These are phyloP conservation scores for Mycosphaerelloides madeirae DNA, from an alignment of 2,329 filamentous ascomycete species.

Conservation along the genomic window DNA sequence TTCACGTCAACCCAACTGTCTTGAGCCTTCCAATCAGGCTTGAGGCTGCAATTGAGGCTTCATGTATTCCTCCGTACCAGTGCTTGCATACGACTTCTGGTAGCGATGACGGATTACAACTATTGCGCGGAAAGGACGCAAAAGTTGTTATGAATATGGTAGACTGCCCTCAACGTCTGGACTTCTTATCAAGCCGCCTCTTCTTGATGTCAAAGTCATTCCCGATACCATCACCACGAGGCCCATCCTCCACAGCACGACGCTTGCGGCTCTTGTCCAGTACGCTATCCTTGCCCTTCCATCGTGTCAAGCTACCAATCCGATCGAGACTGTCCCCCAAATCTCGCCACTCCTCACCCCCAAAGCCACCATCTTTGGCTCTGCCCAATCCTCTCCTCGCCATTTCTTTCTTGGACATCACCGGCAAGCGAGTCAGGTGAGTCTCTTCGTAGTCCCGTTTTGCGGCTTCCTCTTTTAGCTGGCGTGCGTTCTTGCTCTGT, in stretches of 20 bases:
- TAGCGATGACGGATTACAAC: too few relatives aligned
- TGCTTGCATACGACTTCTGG: neutral
- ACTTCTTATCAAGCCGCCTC: conserved; percentile 45
- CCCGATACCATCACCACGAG: conserved; percentile 63
- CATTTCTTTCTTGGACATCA: conserved; percentile 77
- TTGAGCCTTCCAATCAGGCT: too few relatives aligned
- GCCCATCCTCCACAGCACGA: conserved; percentile 66
- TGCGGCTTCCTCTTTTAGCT: conserved; percentile 74
- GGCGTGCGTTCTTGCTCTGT: conserved; percentile 68
- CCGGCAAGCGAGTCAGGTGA: conserved; percentile 84
- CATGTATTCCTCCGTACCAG: too few relatives aligned
- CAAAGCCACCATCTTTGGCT: conserved; percentile 58
- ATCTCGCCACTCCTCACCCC: conserved; percentile 89
- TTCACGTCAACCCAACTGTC: too few relatives aligned
- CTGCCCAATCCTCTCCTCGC: conserved; percentile 55
- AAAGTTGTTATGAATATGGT: neutral
- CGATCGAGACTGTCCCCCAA: conserved; percentile 81
- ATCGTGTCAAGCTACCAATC: conserved; percentile 75
- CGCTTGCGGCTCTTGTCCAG: conserved; percentile 86
- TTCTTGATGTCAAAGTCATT: conserved; percentile 69
- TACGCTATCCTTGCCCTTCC: conserved; percentile 56
- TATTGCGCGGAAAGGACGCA: too few relatives aligned
- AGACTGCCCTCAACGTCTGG: conserved; percentile 24
- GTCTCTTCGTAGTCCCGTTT: conserved; percentile 81
- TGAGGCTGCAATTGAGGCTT: too few relatives aligned